Evolutionary conservation across 1,139 yeast species (phyloP).

Genomic region (Trichomonascaceae sp.): DNA sequence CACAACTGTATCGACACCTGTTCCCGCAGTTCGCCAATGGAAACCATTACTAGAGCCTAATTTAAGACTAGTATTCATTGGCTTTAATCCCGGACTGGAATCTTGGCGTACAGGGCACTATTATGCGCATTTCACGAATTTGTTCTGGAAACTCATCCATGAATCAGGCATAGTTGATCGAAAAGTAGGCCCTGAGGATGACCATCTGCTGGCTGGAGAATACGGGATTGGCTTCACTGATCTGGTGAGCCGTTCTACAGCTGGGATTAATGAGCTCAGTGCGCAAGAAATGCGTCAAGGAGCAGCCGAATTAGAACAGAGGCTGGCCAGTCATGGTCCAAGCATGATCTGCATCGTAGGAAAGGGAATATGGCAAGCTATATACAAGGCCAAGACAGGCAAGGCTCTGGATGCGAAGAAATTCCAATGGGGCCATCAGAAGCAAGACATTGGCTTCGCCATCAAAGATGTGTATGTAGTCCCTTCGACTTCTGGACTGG

Average conservation of each 20-base stretch:
- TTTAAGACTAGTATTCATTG: conserved; percentile 50
- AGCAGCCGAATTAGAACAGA: conserved; percentile 48
- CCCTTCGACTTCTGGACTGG: conserved; percentile 77
- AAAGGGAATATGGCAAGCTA: conserved; percentile 71
- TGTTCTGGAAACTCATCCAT: conserved; percentile 63
- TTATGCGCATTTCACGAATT: conserved; percentile 66
- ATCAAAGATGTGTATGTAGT: conserved; percentile 44
- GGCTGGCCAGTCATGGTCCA: conserved; percentile 39
- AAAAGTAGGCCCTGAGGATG: conserved; percentile 38
- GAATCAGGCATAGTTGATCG: conserved; percentile 43
- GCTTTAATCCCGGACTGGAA: conserved; percentile 68
- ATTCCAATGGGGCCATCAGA: conserved; percentile 52
- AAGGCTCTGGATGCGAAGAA: conserved; percentile 17
- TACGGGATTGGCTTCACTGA: conserved; percentile 67
- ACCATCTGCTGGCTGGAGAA: conserved; percentile 36
- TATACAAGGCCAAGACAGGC: conserved; percentile 38
- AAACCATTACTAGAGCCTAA: conserved; percentile 32
- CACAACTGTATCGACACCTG: not conserved
- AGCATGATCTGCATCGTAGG: conserved; percentile 56
- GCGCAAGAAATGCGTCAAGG: conserved; percentile 48
- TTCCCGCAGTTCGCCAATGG: conserved; percentile 23
- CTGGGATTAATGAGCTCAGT: conserved; percentile 51
- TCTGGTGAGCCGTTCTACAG: conserved; percentile 59
- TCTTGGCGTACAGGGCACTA: conserved; percentile 63
- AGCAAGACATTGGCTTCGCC: conserved; percentile 20